Base-by-base conservation (phyloP, 441 rosid species). In the Pelargonium cotyledonis region DNA sequence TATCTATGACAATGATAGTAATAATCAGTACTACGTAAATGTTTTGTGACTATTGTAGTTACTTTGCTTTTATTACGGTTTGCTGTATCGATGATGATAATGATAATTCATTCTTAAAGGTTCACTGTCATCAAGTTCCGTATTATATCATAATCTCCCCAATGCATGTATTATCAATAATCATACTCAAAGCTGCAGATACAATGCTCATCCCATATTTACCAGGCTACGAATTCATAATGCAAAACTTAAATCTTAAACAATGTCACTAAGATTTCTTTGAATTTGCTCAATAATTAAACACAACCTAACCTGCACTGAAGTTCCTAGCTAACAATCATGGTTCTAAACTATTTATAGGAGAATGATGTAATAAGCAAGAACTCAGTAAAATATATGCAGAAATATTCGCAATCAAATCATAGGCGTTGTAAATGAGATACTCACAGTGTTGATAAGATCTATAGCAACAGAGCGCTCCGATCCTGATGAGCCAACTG, bases 391-490 rank as follows among this genome's bases (percentile, higher is more conserved):
- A 8, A 46, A 46, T 2, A 3, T 8, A 8, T 4, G 15, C 4
- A 3, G n/a, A 49, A 10, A 49, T 1, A 12, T 49, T 14, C 57
- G 5, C 5, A 57, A 16, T 6, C 23, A 57, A 57, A 16, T 57
- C 62, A 29, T 2, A 29, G 35, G 35, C 3, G 35, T 29, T 29
- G n/a, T n/a, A 29, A 29, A 29, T n/a, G 72, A 40, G 72, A 70
- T 2, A 31, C 87, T 89, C 77, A 91, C 97, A 57, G 96, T 89
- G 72, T 82, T 85, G 75, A 91, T 89, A 76, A 91, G 95, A 85
- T 91, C 97, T 35, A 89, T 72, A 74, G 89, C 81, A 43, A 94
- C 91, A 31, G 92, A 82, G 65, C 91, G 91, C 88, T 94, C 97
- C 81, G n/a, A n/a, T n/a, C n/a, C n/a, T 94, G 96, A 63, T 85